Conservation (phyloP, 2,329 filamentous ascomycete genomes). For the Diplodia scrobiculata region DNA sequence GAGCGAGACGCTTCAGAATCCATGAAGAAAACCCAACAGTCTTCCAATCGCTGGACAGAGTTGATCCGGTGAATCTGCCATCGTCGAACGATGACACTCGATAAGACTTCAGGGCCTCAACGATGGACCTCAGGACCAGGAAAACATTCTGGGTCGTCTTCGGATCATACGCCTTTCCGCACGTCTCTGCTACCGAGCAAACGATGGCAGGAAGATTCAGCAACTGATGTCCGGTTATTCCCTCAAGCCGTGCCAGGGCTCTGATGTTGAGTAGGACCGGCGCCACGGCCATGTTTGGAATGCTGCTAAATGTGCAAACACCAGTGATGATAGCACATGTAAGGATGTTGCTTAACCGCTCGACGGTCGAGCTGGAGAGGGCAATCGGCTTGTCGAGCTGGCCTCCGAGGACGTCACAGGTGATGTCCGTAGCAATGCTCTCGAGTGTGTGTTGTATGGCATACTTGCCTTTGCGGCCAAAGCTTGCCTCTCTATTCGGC, state of each 20-base stretch:
- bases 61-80: constrained; percentile 39
- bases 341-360: constrained; percentile 17
- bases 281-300: not conserved
- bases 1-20: constrained; percentile 43
- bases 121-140: not conserved
- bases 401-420: not conserved
- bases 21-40: constrained; percentile 37
- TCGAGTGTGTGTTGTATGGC: constrained; percentile 24
- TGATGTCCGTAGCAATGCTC: not conserved
- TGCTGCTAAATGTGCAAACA: not conserved
- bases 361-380: not conserved
- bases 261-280: not conserved
- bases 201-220: constrained; percentile 12
- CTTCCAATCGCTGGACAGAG: constrained; percentile 42
- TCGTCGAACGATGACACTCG: constrained; percentile 35
- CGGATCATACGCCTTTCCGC: constrained; percentile 7
- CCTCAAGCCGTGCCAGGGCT: not conserved
- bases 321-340: constrained; percentile 10
- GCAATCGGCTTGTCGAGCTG: not conserved
- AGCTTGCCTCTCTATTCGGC: constrained; percentile 34
- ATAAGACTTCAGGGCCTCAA: constrained; percentile 1
- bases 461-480: constrained; percentile 35
- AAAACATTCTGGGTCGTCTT: constrained; percentile 9
- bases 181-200: constrained; percentile 12
- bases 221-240: not conserved